These are phyloP conservation scores for Cryptomeria japonica DNA, from an alignment of 75 land plant genomes.

Conservation along the genomic window DNA sequence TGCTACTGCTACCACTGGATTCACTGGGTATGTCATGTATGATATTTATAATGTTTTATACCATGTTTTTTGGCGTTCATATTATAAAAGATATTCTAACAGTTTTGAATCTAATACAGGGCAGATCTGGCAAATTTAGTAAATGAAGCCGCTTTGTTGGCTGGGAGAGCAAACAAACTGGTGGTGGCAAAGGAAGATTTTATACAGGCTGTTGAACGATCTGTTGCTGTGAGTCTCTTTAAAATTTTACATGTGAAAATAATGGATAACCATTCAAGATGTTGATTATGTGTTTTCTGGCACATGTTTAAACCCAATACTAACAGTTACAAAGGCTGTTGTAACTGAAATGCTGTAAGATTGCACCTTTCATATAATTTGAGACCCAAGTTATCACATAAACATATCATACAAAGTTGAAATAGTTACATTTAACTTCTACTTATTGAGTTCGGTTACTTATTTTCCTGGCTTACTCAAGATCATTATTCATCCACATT, in stretches of 20 bases:
- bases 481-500: neutral
- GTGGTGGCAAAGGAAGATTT: conserved; percentile 87
- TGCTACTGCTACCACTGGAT: conserved; percentile 95
- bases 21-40: conserved; percentile 75
- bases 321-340: neutral
- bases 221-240: conserved; percentile 70
- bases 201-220: conserved; percentile 88
- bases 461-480: neutral
- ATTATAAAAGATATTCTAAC: neutral
- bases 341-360: neutral
- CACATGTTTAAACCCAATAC: neutral
- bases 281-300: neutral
- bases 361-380: neutral
- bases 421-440: neutral
- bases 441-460: neutral
- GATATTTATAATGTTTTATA: neutral
- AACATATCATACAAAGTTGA: neutral
- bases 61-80: conserved; percentile 13
- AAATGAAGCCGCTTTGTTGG: conserved; percentile 97
- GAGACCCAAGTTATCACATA: neutral
- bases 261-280: neutral
- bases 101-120: conserved; percentile 45
- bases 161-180: conserved; percentile 82
- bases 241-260: neutral
- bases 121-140: conserved; percentile 99